Base-by-base conservation (phyloP, 2,329 filamentous ascomycete species). In the Incumbomyces lentus region DNA sequence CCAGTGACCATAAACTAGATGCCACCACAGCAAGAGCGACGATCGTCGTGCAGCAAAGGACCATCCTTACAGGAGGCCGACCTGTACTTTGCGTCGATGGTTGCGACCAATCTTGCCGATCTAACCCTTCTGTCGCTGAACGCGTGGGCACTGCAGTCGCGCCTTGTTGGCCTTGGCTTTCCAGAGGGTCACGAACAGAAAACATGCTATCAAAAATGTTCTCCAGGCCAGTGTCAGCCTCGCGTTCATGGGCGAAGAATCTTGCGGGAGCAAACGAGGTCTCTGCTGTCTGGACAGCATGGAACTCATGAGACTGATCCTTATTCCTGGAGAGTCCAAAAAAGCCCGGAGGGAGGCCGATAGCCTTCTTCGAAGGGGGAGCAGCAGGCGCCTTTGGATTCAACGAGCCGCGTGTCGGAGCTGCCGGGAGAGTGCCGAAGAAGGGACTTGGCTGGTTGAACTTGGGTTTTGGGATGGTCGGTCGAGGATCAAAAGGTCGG, bases 171-270 rank as follows among this genome's bases (percentile, higher is more conserved):
- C 3, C 10, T 18, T 14, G 16, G 8, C 18, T 10, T 26, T 46
- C 36, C 26, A 29, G 17, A 31, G 47, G 33, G 40, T 62, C 58
- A 29, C 50, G 50, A n/a, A 66, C 53, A 33, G 60, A 67, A 46
- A 72, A 72, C 3, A 68, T 62, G 22, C 60, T 60, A 40, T 69
- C 65, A 55, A 73, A 71, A 18, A 72, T 54, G 34, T 57, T 63
- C 54, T 73, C 70, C 10, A 73, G 54, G 6, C 69, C 69, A 19
- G 69, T 72, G 19, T 68, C 66, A 16, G 62, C 60, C 38, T 58
- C 57, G 50, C 63, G 59, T 47, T 70, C 66, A 48, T 62, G 56
- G 3, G 67, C 65, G 43, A 72, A 72, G 55, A 72, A 71, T 35
- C 55, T 68, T 3, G 69, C 69, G 5, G 63, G 60, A n/a, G 65